A percentile compares a stretch with the other conserved stretches of the same genome.
These are phyloP conservation scores for Coniella vitis DNA, from an alignment of 2,329 filamentous ascomycete genomes.

Conservation along the genomic window DNA sequence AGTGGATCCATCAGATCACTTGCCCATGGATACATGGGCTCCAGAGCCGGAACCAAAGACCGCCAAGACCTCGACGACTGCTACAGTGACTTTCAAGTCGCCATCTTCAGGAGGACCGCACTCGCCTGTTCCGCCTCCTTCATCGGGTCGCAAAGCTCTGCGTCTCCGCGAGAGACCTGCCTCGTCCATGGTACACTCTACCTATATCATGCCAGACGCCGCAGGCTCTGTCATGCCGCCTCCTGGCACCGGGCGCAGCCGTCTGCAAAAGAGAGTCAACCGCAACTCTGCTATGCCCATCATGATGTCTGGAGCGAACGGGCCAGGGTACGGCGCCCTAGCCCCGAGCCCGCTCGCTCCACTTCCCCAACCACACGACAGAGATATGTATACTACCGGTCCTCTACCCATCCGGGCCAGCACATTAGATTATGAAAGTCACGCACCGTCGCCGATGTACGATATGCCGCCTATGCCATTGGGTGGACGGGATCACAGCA, in stretches of 20 bases:
- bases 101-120: constrained; percentile 48
- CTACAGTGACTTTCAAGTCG: constrained; percentile 32
- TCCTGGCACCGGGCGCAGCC: constrained; percentile 42
- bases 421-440: constrained; percentile 51
- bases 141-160: constrained; percentile 44
- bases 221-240: constrained; percentile 23
- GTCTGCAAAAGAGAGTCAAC: constrained; percentile 57
- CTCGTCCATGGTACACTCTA: constrained; percentile 28
- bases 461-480: constrained; percentile 24
- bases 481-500: constrained; percentile 24
- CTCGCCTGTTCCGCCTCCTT: constrained; percentile 43
- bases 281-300: constrained; percentile 36
- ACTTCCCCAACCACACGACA: constrained; percentile 41
- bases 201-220: constrained; percentile 23
- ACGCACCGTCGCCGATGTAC: constrained; percentile 30
- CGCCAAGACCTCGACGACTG: constrained; percentile 28
- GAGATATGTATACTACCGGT: constrained; percentile 36
- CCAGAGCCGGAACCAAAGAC: constrained; percentile 63
- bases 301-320: constrained; percentile 26
- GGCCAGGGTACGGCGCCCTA: constrained; percentile 19
- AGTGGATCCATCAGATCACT: constrained; percentile 73
- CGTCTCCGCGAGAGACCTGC: constrained; percentile 44
- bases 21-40: constrained; percentile 71
- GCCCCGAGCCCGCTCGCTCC: constrained; percentile 45
- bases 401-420: constrained; percentile 38